Conservation (phyloP, 352 stramenopile species). For the Hyaloperonospora brassicae region DNA sequence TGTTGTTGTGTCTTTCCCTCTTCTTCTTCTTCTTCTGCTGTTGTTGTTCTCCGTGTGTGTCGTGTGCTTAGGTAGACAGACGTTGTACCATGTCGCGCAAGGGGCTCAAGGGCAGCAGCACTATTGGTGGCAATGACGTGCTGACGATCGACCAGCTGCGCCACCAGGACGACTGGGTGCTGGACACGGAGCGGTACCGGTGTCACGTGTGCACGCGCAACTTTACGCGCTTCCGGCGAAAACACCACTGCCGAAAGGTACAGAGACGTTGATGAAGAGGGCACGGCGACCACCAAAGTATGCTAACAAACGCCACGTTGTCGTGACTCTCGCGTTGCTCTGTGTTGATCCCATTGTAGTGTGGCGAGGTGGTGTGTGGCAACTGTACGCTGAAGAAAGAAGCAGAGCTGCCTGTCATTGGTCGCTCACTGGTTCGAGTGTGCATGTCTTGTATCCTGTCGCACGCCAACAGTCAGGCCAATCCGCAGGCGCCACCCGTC, state of each 20-base stretch:
- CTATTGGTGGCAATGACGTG: constrained; percentile 76
- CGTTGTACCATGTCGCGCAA: constrained; percentile 52
- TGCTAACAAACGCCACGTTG: constrained; percentile 6
- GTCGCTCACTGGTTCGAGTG: constrained; percentile 74
- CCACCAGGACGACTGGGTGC: constrained; percentile 85
- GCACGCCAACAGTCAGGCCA: constrained; percentile 69
- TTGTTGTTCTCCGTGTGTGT: too few species aligned
- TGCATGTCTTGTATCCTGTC: constrained; percentile 88
- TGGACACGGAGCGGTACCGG: constrained; percentile 80
- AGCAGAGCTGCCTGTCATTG: constrained; percentile 77
- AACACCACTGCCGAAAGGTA: constrained; percentile 86
- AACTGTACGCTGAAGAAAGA: constrained; percentile 86
- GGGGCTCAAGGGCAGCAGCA: constrained; percentile 56
- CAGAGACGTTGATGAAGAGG: not conserved
- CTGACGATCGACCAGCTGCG: constrained; percentile 83
- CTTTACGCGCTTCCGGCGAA: constrained; percentile 84
- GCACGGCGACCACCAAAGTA: not conserved
- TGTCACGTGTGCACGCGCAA: constrained; percentile 86
- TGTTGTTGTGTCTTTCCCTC: not conserved
- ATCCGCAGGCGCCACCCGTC: constrained; percentile 49
- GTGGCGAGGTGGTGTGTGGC: constrained; percentile 79
- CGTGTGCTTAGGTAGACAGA: constrained; percentile 17
- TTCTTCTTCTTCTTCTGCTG: too few species aligned
- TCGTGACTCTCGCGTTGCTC: constrained; percentile 2
- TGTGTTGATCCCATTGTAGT: constrained; percentile 27